These are phyloP conservation scores for Alternaria sp. DNA, from an alignment of 2,329 filamentous ascomycete species.

Conservation along the genomic window DNA sequence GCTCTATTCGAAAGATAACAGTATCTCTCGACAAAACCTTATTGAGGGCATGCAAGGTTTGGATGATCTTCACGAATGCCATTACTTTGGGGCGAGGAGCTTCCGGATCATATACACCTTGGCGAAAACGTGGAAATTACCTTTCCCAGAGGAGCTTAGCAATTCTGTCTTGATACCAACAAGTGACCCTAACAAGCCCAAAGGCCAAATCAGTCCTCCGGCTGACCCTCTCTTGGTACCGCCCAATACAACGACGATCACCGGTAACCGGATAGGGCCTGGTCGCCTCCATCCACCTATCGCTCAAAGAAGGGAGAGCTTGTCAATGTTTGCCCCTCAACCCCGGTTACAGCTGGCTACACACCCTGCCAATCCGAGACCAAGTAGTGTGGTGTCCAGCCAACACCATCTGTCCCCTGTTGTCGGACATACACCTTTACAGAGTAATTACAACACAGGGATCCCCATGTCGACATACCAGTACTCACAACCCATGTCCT, in stretches of 20 bases:
- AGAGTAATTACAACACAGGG: constrained; percentile 18
- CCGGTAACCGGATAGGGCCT: constrained; percentile 19
- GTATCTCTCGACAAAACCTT: constrained; percentile 50
- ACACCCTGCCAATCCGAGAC: constrained; percentile 23
- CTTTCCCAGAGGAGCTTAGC: constrained; percentile 51
- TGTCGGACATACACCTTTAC: constrained; percentile 21
- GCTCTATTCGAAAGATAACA: constrained; percentile 53
- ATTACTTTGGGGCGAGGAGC: constrained; percentile 55
- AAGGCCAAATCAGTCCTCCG: constrained; percentile 31
- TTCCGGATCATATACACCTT: constrained; percentile 55
- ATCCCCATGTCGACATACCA: constrained; percentile 26
- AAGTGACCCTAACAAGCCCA: constrained; percentile 17
- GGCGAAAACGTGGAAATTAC: constrained; percentile 55
- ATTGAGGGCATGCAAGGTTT: constrained; percentile 55
- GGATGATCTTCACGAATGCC: constrained; percentile 54
- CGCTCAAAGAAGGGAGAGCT: constrained; percentile 34
- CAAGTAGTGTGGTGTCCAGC: constrained; percentile 24
- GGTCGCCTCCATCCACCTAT: constrained; percentile 8
- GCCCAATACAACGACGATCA: constrained; percentile 22
- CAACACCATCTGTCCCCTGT: constrained; percentile 28
- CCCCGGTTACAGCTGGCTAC: constrained; percentile 28
- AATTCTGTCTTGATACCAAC: constrained; percentile 37
- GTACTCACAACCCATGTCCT: constrained; percentile 27
- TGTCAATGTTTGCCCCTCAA: constrained; percentile 42
- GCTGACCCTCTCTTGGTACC: constrained; percentile 29